phyloP scores from a whole-genome alignment of 495 filamentous ascomycete genomes.

The Delitschia confertaspora region DNA sequence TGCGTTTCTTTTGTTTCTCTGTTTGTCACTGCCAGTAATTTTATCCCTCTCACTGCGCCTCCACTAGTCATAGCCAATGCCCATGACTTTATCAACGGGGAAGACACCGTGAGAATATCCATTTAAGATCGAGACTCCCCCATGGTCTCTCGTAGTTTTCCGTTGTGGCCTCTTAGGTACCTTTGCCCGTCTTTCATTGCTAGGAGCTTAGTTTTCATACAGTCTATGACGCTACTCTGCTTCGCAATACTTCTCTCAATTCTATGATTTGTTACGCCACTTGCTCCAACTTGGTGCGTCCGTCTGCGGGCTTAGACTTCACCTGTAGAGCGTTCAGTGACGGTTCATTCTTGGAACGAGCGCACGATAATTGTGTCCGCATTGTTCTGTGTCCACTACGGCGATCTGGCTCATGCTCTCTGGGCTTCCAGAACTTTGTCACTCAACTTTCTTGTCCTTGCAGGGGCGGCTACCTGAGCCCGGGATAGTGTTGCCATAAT shows the following conservation, averaged over 20 bases:
- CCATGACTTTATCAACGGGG: background rate
- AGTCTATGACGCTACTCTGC: background rate
- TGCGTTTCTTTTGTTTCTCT: background rate
- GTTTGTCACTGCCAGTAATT: background rate
- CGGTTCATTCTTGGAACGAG: too few species aligned
- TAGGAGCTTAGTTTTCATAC: background rate
- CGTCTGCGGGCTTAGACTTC: too few species aligned
- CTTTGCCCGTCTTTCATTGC: slow-evolving; percentile 5
- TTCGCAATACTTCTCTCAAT: background rate
- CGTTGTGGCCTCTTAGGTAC: slow-evolving; percentile 5
- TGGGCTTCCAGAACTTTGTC: too few species aligned
- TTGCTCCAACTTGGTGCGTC: too few species aligned
- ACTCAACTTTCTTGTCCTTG: too few species aligned
- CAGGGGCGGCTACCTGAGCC: background rate
- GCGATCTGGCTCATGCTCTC: too few species aligned
- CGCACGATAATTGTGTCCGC: too few species aligned
- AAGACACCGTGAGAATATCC: background rate
- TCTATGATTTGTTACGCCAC: too few species aligned
- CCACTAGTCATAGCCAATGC: background rate
- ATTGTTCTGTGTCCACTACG: too few species aligned
- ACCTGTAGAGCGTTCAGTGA: too few species aligned
- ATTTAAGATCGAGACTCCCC: background rate
- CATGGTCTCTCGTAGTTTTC: slow-evolving; percentile 5
- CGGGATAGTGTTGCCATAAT: background rate
- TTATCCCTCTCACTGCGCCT: background rate